Evolutionary conservation across 768 basidiomycete species (phyloP).

Genomic region (Lactarius sp.): DNA sequence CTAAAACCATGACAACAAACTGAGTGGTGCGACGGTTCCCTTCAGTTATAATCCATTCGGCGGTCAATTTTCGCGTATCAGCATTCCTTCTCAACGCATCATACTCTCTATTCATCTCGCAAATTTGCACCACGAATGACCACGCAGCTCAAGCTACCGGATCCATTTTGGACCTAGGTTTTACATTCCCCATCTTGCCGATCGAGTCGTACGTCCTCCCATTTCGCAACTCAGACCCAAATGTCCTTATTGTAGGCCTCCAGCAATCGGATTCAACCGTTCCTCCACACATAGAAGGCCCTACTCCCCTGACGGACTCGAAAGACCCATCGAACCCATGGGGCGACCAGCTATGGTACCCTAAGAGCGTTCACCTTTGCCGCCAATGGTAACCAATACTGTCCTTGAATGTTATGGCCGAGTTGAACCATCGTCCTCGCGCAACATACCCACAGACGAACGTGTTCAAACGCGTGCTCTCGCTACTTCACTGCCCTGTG

Average conservation of each 20-base stretch:
- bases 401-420: slow-evolving; percentile 52
- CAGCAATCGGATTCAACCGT: background rate
- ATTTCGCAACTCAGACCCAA: slow-evolving; percentile 13
- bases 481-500: slow-evolving; percentile 62
- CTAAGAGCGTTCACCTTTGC: slow-evolving; percentile 71
- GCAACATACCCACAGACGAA: slow-evolving; percentile 36
- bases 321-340: slow-evolving; percentile 46
- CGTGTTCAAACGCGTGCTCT: no score
- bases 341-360: slow-evolving; percentile 63
- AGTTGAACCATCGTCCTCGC: slow-evolving; percentile 69
- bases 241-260: background rate
- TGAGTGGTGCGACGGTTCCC: slow-evolving; percentile 45
- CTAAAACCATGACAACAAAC: no score
- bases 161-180: slow-evolving; percentile 23
- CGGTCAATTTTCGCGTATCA: slow-evolving; percentile 63
- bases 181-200: slow-evolving; percentile 26
- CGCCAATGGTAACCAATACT: slow-evolving; percentile 78
- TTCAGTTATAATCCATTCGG: slow-evolving; percentile 73
- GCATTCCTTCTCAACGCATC: slow-evolving; percentile 48
- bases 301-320: background rate
- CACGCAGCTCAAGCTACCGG: slow-evolving; percentile 25
- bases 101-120: slow-evolving; percentile 24
- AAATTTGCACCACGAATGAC: slow-evolving; percentile 28
- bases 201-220: slow-evolving; percentile 15
- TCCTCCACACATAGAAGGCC: slow-evolving; percentile 3